Evolutionary conservation across 2,329 filamentous ascomycete genomes (phyloP).

Genomic region (Penicillium sp.): DNA sequence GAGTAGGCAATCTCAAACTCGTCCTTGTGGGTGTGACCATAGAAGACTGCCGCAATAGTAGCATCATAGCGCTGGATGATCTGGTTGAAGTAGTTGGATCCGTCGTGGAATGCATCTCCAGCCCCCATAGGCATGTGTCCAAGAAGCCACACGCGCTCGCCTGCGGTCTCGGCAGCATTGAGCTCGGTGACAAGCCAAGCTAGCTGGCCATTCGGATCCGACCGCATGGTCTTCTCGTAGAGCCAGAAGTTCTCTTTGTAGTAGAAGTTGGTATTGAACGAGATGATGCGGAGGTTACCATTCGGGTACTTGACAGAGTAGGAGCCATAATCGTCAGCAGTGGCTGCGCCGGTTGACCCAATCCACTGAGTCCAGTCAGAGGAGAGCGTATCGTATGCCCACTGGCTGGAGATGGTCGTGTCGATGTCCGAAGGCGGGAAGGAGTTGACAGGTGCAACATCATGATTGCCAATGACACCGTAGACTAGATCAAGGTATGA

Average conservation of each 20-base stretch:
- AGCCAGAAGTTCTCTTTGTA: slow-evolving; percentile 60
- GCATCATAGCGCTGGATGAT: slow-evolving; percentile 21
- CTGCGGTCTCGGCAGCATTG: slow-evolving; percentile 53
- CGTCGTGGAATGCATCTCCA: slow-evolving; percentile 18
- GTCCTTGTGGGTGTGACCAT: slow-evolving; percentile 21
- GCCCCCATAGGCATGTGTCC: slow-evolving; percentile 58
- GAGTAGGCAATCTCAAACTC: slow-evolving; percentile 50
- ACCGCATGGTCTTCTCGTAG: slow-evolving; percentile 53
- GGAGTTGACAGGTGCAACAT: slow-evolving; percentile 54
- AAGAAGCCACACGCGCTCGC: slow-evolving; percentile 58
- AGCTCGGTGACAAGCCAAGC: slow-evolving; percentile 57
- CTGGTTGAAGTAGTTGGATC: slow-evolving; percentile 21
- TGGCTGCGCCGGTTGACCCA: slow-evolving; percentile 38
- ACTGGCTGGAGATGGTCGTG: slow-evolving; percentile 48
- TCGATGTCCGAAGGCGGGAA: slow-evolving; percentile 48
- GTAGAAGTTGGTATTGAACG: slow-evolving; percentile 45
- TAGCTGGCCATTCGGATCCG: slow-evolving; percentile 56
- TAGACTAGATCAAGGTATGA: slow-evolving; percentile 49
- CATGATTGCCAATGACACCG: slow-evolving; percentile 59
- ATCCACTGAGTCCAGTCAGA: slow-evolving; percentile 55
- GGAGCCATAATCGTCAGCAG: slow-evolving; percentile 48
- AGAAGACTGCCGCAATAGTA: slow-evolving; percentile 17
- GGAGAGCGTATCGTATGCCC: slow-evolving; percentile 56
- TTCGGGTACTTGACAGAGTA: slow-evolving; percentile 53
- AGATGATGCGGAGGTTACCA: slow-evolving; percentile 59